These are phyloP conservation scores for Salvia rosmarinus DNA, from an alignment of 257 asterid species.

Conservation along the genomic window DNA sequence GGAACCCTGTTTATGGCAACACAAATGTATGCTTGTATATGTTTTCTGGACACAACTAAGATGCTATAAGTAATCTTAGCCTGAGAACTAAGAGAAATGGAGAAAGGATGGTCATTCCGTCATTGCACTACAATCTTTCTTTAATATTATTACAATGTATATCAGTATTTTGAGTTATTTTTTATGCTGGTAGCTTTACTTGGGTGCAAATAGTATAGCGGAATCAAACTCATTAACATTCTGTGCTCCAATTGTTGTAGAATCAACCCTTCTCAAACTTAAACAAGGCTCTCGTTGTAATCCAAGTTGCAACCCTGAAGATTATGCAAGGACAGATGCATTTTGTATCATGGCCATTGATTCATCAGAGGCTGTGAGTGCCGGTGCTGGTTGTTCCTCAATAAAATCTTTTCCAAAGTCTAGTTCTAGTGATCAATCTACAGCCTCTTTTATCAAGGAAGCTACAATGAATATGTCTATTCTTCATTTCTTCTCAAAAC, in stretches of 20 bases:
- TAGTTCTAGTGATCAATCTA: slow-evolving; percentile 35
- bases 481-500: slow-evolving; percentile 62
- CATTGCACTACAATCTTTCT: background rate
- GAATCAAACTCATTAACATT: background rate
- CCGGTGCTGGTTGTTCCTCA: slow-evolving; percentile 40
- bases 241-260: slow-evolving; percentile 41
- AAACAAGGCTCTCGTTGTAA: slow-evolving; percentile 66
- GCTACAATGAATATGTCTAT: slow-evolving; percentile 51
- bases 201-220: background rate
- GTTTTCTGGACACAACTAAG: background rate
- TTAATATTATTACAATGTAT: background rate
- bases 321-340: slow-evolving; percentile 29
- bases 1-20: background rate
- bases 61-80: background rate
- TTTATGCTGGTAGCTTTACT: background rate
- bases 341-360: slow-evolving; percentile 37
- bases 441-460: slow-evolving; percentile 32
- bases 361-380: slow-evolving; percentile 26
- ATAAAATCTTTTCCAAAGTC: slow-evolving; percentile 38
- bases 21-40: background rate
- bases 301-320: slow-evolving; percentile 39
- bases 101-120: background rate
- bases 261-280: slow-evolving; percentile 76
- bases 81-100: background rate
- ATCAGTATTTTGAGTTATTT: background rate